Evolutionary conservation across 768 basidiomycete species (phyloP).

Genomic region (Leucocoprinus birnbaumii): DNA sequence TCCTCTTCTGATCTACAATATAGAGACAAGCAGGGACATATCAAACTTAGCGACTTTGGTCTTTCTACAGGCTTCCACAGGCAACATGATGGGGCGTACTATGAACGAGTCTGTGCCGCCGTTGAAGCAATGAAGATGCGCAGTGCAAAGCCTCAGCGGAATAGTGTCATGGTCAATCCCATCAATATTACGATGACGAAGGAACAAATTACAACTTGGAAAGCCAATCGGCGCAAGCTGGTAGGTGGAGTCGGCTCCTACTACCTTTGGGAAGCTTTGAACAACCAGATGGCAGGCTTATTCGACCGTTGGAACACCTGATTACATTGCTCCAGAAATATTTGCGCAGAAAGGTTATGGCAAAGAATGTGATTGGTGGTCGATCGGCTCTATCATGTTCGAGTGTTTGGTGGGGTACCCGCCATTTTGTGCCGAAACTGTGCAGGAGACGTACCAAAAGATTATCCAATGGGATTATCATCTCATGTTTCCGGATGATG

Average conservation of each 20-base stretch:
- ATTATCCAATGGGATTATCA: constrained; percentile 93
- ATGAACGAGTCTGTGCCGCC: constrained; percentile 58
- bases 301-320: constrained; percentile 96
- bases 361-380: constrained; percentile 99
- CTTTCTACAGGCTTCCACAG: constrained; percentile 99
- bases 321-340: constrained; percentile 96
- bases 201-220: constrained; percentile 97
- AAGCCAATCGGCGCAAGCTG: constrained; percentile 94
- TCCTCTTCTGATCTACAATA: not conserved
- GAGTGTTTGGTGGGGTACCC: constrained; percentile 97
- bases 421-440: constrained; percentile 92
- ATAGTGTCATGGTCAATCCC: constrained; percentile 96
- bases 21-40: constrained; percentile 89
- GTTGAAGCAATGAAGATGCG: constrained; percentile 64
- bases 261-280: not conserved
- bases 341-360: constrained; percentile 97
- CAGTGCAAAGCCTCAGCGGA: constrained; percentile 56
- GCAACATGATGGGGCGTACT: constrained; percentile 94
- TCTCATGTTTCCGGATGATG: constrained; percentile 90
- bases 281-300: constrained; percentile 61
- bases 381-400: constrained; percentile 97
- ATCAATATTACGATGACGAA: constrained; percentile 97
- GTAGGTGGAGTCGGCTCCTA: constrained; percentile 36
- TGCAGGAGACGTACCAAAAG: constrained; percentile 97
- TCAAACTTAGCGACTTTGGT: constrained; percentile 98